Percentiles rank a stretch among this genome's conserved stretches.
Conservation (phyloP, 805 yeast species). For the Cyberlindnera euphorbiae region DNA sequence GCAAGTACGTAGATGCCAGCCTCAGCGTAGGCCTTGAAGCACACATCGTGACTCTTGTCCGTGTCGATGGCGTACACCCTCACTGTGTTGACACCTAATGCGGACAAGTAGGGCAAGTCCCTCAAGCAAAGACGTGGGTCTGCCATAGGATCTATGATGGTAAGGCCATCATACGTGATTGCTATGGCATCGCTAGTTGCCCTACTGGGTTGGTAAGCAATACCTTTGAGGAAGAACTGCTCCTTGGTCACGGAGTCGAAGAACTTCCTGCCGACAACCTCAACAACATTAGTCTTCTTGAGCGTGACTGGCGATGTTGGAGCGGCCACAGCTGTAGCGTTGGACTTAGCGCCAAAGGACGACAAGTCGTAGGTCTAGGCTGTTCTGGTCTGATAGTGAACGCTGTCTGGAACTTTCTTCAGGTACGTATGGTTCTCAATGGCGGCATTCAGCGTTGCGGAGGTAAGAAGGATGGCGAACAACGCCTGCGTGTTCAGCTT, state of each 20-base stretch:
- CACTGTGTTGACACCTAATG: slow-evolving; percentile 69
- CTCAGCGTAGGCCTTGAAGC: slow-evolving; percentile 69
- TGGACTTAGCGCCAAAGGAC: too few relatives aligned
- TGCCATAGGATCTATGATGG: slow-evolving; percentile 70
- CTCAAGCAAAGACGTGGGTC: slow-evolving; percentile 66
- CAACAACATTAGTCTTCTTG: slow-evolving; percentile 35
- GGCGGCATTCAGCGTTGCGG: too few relatives aligned
- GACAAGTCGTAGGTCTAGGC: too few relatives aligned
- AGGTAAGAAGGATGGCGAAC: too few relatives aligned
- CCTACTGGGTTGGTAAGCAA: slow-evolving; percentile 74
- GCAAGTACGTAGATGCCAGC: slow-evolving; percentile 91
- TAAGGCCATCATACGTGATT: slow-evolving; percentile 21
- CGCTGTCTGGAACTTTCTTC: too few relatives aligned
- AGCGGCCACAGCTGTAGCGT: too few relatives aligned
- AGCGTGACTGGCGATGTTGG: too few relatives aligned
- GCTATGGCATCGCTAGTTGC: slow-evolving; percentile 33
- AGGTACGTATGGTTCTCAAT: too few relatives aligned
- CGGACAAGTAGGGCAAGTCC: slow-evolving; percentile 72
- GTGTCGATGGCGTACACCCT: slow-evolving; percentile 87
- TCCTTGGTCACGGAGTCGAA: slow-evolving; percentile 66
- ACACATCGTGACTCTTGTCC: slow-evolving; percentile 60
- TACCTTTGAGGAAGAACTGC: slow-evolving; percentile 83
- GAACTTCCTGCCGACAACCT: slow-evolving; percentile 69
- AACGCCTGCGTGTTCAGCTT: too few relatives aligned
- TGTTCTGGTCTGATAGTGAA: too few relatives aligned